phyloP scores from a whole-genome alignment of 306 rosid genomes.

The Quercus wislizeni region DNA sequence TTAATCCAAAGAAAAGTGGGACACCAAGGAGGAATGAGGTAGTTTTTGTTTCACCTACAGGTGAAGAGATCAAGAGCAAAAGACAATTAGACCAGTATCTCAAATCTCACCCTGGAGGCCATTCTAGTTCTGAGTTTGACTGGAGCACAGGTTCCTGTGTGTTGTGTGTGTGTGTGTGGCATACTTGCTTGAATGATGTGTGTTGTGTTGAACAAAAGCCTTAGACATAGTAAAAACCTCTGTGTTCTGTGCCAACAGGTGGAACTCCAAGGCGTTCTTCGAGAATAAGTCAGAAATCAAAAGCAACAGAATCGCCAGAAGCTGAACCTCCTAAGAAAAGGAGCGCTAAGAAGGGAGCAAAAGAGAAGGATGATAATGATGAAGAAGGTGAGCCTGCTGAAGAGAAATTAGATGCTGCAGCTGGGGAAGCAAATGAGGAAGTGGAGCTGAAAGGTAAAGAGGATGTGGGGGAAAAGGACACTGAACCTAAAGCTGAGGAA shows the following conservation, averaged over 20 bases:
- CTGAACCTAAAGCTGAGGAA: not conserved
- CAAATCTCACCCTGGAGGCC: conserved; percentile 29
- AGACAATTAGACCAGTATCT: conserved; percentile 23
- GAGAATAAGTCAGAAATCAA: conserved; percentile 18
- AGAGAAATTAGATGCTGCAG: not conserved
- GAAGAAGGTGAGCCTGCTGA: not conserved
- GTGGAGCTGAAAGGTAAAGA: conserved; percentile 14
- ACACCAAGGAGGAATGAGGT: conserved; percentile 13
- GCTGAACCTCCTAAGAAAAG: conserved; percentile 15
- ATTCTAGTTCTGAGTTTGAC: conserved; percentile 20
- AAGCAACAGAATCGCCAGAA: conserved; percentile 17
- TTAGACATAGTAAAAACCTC: not conserved
- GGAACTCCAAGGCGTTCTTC: conserved; percentile 27
- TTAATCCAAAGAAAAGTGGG: conserved; percentile 2
- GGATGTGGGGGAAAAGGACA: not conserved
- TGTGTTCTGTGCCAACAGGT: not conserved
- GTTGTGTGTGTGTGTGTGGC: not conserved
- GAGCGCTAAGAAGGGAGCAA: not conserved
- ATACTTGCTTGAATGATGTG: not conserved
- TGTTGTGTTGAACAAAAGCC: not conserved
- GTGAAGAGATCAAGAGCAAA: conserved; percentile 19
- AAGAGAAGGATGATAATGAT: not conserved
- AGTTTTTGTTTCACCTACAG: conserved; percentile 22
- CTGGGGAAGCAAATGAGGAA: conserved; percentile 7
- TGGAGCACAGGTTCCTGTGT: conserved; percentile 23